Percentiles rank a stretch among this genome's conserved stretches.
Evolutionary conservation across 2,329 filamentous ascomycete genomes (phyloP).

Genomic region (Aspergillus hiratsukae): DNA sequence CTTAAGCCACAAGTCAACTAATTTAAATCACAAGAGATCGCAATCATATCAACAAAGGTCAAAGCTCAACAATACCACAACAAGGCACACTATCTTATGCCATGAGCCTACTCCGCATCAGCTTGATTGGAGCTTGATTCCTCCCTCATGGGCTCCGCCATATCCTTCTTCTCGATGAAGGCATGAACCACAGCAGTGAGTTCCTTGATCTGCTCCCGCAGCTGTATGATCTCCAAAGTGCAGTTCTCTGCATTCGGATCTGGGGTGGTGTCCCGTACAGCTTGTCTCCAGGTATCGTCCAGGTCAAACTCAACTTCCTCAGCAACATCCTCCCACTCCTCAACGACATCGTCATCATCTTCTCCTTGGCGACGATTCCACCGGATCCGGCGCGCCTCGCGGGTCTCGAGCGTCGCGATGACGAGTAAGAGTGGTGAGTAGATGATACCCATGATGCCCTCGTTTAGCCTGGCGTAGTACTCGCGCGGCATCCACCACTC

Average conservation of each 20-base stretch:
- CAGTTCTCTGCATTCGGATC: slow-evolving; percentile 77
- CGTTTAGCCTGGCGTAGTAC: slow-evolving; percentile 76
- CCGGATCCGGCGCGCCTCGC: slow-evolving; percentile 61
- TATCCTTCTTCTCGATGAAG: slow-evolving; percentile 39
- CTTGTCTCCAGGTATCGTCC: slow-evolving; percentile 75
- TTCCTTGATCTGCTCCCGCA: slow-evolving; percentile 53
- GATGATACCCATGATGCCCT: slow-evolving; percentile 77
- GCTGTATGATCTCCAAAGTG: slow-evolving; percentile 56
- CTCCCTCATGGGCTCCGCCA: slow-evolving; percentile 3
- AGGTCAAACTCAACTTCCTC: slow-evolving; percentile 70
- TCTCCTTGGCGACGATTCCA: slow-evolving; percentile 75
- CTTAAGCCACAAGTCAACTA: neutral
- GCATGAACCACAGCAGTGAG: slow-evolving; percentile 61
- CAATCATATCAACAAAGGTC: neutral
- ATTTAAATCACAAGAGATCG: neutral
- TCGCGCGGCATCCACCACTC: slow-evolving; percentile 91
- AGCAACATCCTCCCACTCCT: slow-evolving; percentile 88
- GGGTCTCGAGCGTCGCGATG: slow-evolving; percentile 68
- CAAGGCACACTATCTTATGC: neutral
- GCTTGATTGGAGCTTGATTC: slow-evolving; percentile 11
- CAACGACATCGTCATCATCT: slow-evolving; percentile 78
- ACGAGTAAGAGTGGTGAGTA: slow-evolving; percentile 80
- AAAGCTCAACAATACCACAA: neutral
- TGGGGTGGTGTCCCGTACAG: slow-evolving; percentile 68
- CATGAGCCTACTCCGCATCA: neutral